Conservation (phyloP, 352 stramenopile species). For the Globisporangium megalacanthum region DNA sequence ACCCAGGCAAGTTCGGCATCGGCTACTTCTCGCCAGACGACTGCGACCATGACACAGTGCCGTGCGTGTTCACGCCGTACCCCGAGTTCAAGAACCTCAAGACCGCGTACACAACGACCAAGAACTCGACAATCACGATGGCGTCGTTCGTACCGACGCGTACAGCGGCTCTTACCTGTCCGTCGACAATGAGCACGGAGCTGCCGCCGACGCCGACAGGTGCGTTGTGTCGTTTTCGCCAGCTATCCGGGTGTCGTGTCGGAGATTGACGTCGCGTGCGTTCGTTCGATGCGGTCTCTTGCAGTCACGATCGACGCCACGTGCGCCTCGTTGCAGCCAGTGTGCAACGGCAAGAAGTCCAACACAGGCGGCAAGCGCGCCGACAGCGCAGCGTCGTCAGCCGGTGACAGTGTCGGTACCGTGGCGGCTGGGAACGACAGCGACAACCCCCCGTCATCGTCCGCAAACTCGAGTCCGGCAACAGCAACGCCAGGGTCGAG, state of each 20-base stretch:
- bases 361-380: constrained; percentile 42
- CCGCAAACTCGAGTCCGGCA: too few species aligned
- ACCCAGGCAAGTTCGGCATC: constrained; percentile 40
- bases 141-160: constrained; percentile 21
- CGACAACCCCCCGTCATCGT: too few species aligned
- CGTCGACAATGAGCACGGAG: constrained; percentile 14
- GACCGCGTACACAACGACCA: constrained; percentile 45
- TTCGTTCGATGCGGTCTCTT: too few species aligned
- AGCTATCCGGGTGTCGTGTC: too few species aligned
- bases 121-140: constrained; percentile 29
- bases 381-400: constrained; percentile 1
- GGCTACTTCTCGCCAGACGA: constrained; percentile 39
- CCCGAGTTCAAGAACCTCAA: constrained; percentile 46
- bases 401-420: not conserved
- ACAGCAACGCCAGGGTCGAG: too few species aligned
- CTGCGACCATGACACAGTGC: constrained; percentile 35
- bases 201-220: constrained; percentile 29
- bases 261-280: too few species aligned
- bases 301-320: constrained; percentile 14
- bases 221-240: constrained; percentile 3
- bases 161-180: constrained; percentile 21
- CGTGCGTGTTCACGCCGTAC: constrained; percentile 39
- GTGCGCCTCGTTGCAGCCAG: constrained; percentile 46
- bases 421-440: too few species aligned
- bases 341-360: constrained; percentile 50